Evolutionary conservation across 73 alveolate genomes (phyloP).

Genomic region (Paramecium octaurelia): DNA sequence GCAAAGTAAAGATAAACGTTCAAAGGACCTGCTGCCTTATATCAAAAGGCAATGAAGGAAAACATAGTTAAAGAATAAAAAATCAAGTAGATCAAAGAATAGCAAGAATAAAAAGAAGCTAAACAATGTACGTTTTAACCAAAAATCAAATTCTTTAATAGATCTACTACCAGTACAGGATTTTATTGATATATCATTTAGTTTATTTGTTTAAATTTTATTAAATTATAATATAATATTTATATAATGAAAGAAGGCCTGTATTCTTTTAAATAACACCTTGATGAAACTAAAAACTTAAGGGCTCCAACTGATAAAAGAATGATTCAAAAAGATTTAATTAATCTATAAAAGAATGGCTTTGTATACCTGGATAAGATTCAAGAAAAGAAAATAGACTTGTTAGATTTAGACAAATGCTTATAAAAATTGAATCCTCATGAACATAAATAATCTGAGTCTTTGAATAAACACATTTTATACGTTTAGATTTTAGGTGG

Average conservation of each 20-base stretch:
- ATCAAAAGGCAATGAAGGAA: slow-evolving; percentile 1
- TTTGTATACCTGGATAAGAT: background rate
- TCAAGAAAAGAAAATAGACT: background rate
- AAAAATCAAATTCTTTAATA: background rate
- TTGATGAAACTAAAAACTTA: background rate
- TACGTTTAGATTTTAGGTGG: background rate
- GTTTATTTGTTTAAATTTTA: background rate
- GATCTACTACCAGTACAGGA: background rate
- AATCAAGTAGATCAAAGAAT: slow-evolving; percentile 11
- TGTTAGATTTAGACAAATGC: background rate
- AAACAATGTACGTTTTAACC: slow-evolving; percentile 12
- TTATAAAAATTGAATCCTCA: background rate
- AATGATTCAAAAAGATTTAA: background rate
- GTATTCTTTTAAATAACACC: background rate
- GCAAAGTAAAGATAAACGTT: background rate
- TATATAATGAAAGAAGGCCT: background rate
- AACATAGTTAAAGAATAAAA: background rate
- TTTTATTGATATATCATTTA: background rate
- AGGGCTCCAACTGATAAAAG: background rate
- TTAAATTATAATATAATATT: background rate
- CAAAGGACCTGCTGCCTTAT: background rate
- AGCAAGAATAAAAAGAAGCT: background rate
- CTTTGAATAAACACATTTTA: background rate
- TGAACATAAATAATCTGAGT: background rate
- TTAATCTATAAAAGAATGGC: background rate